Conservation (phyloP, 2,329 filamentous ascomycete genomes). For the Sporothrix globosa region DNA sequence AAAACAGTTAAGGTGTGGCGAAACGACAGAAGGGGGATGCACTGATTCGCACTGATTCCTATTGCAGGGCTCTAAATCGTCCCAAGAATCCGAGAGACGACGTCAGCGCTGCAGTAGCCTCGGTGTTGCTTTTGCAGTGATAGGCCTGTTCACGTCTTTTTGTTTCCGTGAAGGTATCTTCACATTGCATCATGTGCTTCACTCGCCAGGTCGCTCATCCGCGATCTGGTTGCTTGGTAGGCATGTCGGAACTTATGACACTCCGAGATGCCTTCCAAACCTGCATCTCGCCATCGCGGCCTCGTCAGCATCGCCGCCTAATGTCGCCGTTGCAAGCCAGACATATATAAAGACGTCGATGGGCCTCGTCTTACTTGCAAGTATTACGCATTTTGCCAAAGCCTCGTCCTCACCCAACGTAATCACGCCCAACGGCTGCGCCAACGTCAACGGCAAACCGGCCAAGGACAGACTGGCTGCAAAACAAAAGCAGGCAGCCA, state of each 20-base stretch:
- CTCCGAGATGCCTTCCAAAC: background rate
- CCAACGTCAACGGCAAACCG: background rate
- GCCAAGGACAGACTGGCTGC: background rate
- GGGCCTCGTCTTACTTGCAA: background rate
- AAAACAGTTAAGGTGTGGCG: background rate
- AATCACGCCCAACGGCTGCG: background rate
- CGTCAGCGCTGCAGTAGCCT: constrained; percentile 24
- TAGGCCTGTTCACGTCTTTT: background rate
- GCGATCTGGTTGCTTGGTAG: background rate
- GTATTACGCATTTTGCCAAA: background rate
- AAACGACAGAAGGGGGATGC: background rate
- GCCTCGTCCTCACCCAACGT: background rate
- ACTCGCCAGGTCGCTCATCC: background rate
- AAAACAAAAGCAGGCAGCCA: constrained; percentile 8
- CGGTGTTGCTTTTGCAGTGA: background rate
- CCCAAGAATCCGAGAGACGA: constrained; percentile 19
- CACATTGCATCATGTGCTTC: background rate
- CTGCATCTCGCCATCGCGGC: background rate
- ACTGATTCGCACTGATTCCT: background rate
- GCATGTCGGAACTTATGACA: background rate
- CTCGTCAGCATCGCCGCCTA: constrained; percentile 16
- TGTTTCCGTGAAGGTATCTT: background rate
- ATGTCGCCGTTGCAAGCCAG: background rate
- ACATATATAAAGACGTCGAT: background rate
- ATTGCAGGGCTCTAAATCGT: background rate